phyloP scores from a whole-genome alignment of 805 yeast genomes.

The Candida ipomoeae region DNA sequence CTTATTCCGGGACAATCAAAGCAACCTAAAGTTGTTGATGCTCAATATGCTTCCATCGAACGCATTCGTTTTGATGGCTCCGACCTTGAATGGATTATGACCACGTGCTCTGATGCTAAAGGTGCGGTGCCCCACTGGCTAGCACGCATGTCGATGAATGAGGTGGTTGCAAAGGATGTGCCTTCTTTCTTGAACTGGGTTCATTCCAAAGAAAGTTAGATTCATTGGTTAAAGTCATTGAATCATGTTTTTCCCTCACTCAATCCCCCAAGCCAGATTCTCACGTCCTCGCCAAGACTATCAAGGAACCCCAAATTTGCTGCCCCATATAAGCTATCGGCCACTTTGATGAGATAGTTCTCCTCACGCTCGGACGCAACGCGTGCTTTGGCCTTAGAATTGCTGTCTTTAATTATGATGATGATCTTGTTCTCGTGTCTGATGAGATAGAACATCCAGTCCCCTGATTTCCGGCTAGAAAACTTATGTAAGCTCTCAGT shows the following conservation, averaged over 20 bases:
- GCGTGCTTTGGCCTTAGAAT: constrained; percentile 18
- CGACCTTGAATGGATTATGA: constrained; percentile 34
- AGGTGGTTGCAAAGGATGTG: constrained; percentile 39
- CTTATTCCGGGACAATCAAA: constrained; percentile 13
- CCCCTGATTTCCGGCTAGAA: constrained; percentile 32
- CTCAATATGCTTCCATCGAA: constrained; percentile 36
- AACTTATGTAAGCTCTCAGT: constrained; percentile 40
- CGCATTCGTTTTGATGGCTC: constrained; percentile 20
- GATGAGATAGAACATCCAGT: constrained; percentile 42
- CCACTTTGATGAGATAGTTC: constrained; percentile 13
- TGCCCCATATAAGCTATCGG: constrained; percentile 27
- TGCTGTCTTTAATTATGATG: constrained; percentile 33
- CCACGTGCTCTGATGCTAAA: constrained; percentile 37
- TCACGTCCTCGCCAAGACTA: constrained; percentile 40
- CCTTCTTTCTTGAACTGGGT: constrained; percentile 35
- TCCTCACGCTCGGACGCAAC: constrained; percentile 10
- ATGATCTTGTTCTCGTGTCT: constrained; percentile 27
- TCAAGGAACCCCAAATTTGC: constrained; percentile 36
- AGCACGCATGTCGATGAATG: constrained; percentile 25
- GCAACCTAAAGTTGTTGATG: constrained; percentile 21
- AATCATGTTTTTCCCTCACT: constrained; percentile 1
- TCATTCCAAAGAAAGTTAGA: background rate
- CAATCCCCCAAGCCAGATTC: constrained; percentile 35
- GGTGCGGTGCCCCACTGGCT: constrained; percentile 39
- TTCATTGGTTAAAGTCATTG: no score